Percentiles rank a stretch among this genome's conserved stretches.
Conservation (phyloP, 2,329 filamentous ascomycete species). For the Stagonosporopsis vannaccii region DNA sequence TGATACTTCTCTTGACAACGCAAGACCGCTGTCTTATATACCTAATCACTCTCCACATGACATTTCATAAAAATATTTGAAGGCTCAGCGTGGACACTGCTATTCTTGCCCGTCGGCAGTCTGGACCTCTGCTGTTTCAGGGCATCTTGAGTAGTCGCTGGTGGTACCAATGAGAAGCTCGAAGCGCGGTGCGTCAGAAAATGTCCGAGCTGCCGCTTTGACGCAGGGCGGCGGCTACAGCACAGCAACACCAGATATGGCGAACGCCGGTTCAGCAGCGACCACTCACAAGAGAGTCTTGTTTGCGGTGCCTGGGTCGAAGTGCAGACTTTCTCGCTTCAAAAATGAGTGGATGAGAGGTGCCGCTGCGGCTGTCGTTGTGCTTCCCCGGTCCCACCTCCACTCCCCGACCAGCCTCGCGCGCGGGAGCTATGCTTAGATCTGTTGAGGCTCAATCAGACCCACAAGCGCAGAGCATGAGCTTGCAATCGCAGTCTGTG, state of each 20-base stretch:
- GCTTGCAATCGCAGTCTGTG: conserved; percentile 22
- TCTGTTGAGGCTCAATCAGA: conserved; percentile 49
- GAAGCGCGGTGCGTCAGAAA: conserved; percentile 40
- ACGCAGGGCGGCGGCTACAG: conserved; percentile 45
- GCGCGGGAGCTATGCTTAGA: conserved; percentile 50
- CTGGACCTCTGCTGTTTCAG: conserved; percentile 46
- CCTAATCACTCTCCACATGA: conserved; percentile 4
- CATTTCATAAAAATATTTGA: conserved; percentile 15
- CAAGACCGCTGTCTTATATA: conserved; percentile 18
- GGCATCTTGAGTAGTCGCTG: conserved; percentile 50
- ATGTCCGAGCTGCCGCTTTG: conserved; percentile 46
- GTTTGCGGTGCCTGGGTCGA: conserved; percentile 24
- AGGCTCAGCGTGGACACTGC: conserved; percentile 14
- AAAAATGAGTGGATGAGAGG: conserved; percentile 39
- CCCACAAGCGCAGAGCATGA: conserved; percentile 23
- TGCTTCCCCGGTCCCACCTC: conserved; percentile 45
- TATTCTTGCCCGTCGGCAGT: conserved; percentile 45
- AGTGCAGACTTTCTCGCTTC: conserved; percentile 33
- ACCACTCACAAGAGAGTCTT: conserved; percentile 37
- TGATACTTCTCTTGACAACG: conserved; percentile 31
- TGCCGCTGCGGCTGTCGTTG: conserved; percentile 35
- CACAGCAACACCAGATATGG: conserved; percentile 30
- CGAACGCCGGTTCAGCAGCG: conserved; percentile 33
- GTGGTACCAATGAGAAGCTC: conserved; percentile 41
- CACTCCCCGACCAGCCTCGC: conserved; percentile 44